Base-by-base conservation (phyloP, 176 grass and related monocot genomes). In the Rhipidocladum racemiflorum region DNA sequence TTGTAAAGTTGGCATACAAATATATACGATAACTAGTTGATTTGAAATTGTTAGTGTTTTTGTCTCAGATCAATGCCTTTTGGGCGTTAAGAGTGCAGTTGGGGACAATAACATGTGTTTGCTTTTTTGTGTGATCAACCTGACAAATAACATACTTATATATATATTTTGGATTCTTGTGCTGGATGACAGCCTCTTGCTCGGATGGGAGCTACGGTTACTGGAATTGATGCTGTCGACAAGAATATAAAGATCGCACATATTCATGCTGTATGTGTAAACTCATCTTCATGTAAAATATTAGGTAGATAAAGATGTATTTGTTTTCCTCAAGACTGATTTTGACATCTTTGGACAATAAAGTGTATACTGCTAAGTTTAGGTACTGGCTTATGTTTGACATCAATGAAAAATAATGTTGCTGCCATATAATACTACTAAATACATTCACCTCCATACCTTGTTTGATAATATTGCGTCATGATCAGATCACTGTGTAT, bases 181-280 rank as follows among this genome's bases (percentile, higher is more conserved):
- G 45, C 42, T 74, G 67, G 56, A 66, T 81, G 49, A 10, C 82
- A 98, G 95, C 95, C 95, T 75, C 92, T 98, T 73, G 95, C 92
- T 85, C 81, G 90, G 63, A 86, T 98, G 92, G 95, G 95, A 72
- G 92, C 95, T 75, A 71, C 39, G 77, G 92, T 98, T 69, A 98
- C 92, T 73, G 95, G 87, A 32, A 95, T 98, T 84, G 95, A 98
- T 88, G 95, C 92, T 71, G 92, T 90, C 12, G 90, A 93, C 70
- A 91, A 91, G 87, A 98, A 98, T 74, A 98, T 95, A 72, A 95
- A 95, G 73, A 93, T 93, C 57, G 95, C 92, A 84, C 73, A 61
- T 81, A 85, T 98, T 77, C 95, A 98, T 80, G 90, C 92, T 73
- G 95, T 98, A 95, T 77, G 88, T 66, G 70, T 76, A 70, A 45